Percentiles rank a stretch among this genome's conserved stretches.
These are phyloP conservation scores for Raddia guianensis DNA, from an alignment of 176 grass and related monocot species.

Conservation along the genomic window DNA sequence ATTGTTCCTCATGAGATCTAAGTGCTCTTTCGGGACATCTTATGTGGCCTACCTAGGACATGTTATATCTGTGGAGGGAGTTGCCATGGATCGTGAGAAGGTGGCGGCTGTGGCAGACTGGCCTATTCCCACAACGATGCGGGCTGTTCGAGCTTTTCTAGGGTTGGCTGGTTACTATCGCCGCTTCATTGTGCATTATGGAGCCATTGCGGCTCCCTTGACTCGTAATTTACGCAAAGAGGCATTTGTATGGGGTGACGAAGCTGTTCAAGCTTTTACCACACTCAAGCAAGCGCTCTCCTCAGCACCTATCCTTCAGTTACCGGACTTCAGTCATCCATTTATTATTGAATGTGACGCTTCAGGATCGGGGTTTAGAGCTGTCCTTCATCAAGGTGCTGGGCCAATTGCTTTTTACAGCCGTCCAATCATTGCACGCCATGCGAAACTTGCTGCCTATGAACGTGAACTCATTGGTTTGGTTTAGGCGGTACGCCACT, in stretches of 20 bases:
- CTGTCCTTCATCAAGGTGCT: neutral
- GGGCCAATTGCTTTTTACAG: conserved; percentile 8
- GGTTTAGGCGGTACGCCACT: too few relatives aligned
- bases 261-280: neutral
- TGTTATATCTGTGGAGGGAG: neutral
- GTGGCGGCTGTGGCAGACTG: too few relatives aligned
- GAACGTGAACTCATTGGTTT: too few relatives aligned
- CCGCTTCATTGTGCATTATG: too few relatives aligned
- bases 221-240: too few relatives aligned
- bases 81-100: too few relatives aligned
- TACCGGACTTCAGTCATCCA: neutral
- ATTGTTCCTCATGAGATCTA: neutral
- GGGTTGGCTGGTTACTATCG: too few relatives aligned
- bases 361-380: neutral
- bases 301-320: neutral
- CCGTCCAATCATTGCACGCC: neutral
- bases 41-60: neutral
- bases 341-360: neutral
- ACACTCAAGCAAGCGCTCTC: neutral
- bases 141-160: too few relatives aligned
- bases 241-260: neutral
- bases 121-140: too few relatives aligned
- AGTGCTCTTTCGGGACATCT: neutral
- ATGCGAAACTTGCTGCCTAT: too few relatives aligned
- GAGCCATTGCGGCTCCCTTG: too few relatives aligned